phyloP scores from a whole-genome alignment of 306 rosid genomes.

The Prosopis cineraria region DNA sequence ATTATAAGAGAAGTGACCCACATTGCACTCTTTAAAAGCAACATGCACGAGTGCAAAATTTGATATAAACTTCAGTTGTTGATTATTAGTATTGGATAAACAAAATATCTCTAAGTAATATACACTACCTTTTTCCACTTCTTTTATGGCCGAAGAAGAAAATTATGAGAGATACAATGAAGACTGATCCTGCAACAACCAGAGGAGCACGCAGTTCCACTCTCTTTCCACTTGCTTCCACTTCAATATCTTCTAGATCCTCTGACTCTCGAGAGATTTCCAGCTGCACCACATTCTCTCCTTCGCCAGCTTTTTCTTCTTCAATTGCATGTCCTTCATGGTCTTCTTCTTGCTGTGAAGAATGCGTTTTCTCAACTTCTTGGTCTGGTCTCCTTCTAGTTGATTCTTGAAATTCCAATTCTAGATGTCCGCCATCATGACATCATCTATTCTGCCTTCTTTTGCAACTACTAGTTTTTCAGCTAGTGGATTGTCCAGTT shows the following conservation, averaged over 20 bases:
- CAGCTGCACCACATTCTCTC: not conserved
- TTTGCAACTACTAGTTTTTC: conserved; percentile 24
- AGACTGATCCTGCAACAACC: conserved; percentile 58
- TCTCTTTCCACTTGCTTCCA: conserved; percentile 32
- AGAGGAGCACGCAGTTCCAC: conserved; percentile 44
- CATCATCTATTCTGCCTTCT: not conserved
- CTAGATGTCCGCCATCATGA: not conserved
- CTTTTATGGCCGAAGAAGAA: conserved; percentile 41
- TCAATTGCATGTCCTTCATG: not conserved
- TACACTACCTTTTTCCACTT: conserved; percentile 37
- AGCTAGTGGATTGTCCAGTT: conserved; percentile 20
- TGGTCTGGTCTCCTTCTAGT: not conserved
- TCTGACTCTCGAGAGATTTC: conserved; percentile 9
- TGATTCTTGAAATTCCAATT: conserved; percentile 25
- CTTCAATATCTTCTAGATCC: conserved; percentile 28
- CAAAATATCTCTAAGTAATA: not conserved
- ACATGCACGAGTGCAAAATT: conserved; percentile 5
- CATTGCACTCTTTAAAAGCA: not conserved
- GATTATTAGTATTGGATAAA: conserved; percentile 3
- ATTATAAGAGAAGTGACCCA: not conserved
- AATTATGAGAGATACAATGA: conserved; percentile 49
- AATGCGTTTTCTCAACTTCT: conserved; percentile 26
- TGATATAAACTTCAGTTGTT: conserved; percentile 1
- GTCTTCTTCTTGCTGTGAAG: conserved; percentile 20
- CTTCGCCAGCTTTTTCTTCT: not conserved